Evolutionary conservation across 2,329 filamentous ascomycete species (phyloP).

Genomic region (Xylaria sp.): DNA sequence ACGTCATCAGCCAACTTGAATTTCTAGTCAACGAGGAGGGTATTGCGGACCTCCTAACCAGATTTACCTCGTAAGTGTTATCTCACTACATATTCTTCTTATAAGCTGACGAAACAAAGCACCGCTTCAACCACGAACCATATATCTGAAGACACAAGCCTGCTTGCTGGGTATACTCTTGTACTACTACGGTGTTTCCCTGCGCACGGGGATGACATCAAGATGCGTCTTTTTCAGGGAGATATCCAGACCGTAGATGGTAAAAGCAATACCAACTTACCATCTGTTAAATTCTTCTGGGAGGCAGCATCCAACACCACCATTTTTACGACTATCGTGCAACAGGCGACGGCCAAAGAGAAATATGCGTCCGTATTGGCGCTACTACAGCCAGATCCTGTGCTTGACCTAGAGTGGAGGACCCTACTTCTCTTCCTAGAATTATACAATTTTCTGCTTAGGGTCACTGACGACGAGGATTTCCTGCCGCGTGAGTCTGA

Average conservation of each 20-base stretch:
- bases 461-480: conserved; percentile 95
- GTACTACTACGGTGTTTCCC: conserved; percentile 89
- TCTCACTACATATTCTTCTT: conserved; percentile 40
- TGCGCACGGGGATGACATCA: conserved; percentile 82
- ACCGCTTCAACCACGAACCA: conserved; percentile 50
- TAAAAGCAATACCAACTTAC: conserved; percentile 57
- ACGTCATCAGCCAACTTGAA: conserved; percentile 73
- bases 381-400: conserved; percentile 48
- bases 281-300: conserved; percentile 89
- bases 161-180: conserved; percentile 86
- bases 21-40: conserved; percentile 80
- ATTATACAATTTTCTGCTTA: conserved; percentile 90
- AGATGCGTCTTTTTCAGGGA: conserved; percentile 91
- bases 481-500: conserved; percentile 75
- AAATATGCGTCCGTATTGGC: conserved; percentile 42
- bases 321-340: conserved; percentile 53
- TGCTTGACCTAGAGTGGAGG: conserved; percentile 79
- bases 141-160: conserved; percentile 70
- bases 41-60: conserved; percentile 70
- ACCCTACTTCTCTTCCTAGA: conserved; percentile 91
- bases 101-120: conserved; percentile 44
- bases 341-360: conserved; percentile 45
- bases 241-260: conserved; percentile 61
- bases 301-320: conserved; percentile 63
- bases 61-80: conserved; percentile 54